Conservation (phyloP, 208 protist genomes). For the Crithidia expoeki region DNA sequence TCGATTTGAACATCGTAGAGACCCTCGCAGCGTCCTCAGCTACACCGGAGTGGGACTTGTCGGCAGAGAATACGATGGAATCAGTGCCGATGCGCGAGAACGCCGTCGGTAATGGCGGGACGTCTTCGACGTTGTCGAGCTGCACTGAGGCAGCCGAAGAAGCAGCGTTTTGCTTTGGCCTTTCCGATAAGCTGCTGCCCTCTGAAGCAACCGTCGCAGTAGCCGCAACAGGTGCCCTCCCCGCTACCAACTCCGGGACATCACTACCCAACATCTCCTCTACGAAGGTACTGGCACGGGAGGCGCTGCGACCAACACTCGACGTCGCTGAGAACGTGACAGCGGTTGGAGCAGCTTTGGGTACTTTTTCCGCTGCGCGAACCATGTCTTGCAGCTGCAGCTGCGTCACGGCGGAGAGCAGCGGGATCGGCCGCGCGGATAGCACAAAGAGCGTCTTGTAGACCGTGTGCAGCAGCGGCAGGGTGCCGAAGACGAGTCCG, state of each 20-base stretch:
- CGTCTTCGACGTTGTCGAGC: conserved; percentile 32
- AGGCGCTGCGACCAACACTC: neutral
- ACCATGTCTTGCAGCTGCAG: conserved; percentile 13
- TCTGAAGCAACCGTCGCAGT: neutral
- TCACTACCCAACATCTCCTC: neutral
- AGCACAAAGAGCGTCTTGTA: conserved; percentile 41
- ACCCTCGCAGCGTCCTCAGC: neutral
- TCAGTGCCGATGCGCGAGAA: conserved; percentile 10
- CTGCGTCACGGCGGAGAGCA: conserved; percentile 19
- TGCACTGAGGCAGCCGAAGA: conserved; percentile 2
- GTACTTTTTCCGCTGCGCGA: neutral
- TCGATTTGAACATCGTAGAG: conserved; percentile 1
- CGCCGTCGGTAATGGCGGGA: conserved; percentile 19
- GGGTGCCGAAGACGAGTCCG: conserved; percentile 20
- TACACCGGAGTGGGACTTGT: neutral
- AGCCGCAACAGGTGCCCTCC: no score
- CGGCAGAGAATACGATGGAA: conserved; percentile 16
- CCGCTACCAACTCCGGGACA: neutral
- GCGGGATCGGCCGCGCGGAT: conserved; percentile 14
- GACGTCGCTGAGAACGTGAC: neutral
- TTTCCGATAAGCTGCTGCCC: neutral
- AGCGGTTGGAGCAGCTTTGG: neutral
- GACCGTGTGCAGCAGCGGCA: conserved; percentile 23
- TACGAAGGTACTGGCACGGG: neutral
- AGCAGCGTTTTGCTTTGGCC: neutral